Evolutionary conservation across 345 rosid species (phyloP).

Genomic region (Eucalyptus cladocalyx): DNA sequence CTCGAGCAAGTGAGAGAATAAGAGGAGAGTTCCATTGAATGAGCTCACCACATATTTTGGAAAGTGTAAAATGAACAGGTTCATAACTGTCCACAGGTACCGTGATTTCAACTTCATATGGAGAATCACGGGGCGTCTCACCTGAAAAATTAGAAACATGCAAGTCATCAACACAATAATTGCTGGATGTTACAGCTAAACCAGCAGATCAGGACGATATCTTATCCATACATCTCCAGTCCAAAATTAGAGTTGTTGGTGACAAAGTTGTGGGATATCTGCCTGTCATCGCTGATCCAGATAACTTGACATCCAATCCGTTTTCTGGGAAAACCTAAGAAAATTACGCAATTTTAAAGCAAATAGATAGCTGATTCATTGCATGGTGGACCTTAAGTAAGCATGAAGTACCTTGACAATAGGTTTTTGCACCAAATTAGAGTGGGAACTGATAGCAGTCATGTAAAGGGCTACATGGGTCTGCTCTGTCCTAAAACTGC

Average conservation of each 20-base stretch:
- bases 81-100: slow-evolving; percentile 77
- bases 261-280: slow-evolving; percentile 79
- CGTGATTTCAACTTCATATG: slow-evolving; percentile 68
- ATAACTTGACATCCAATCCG: slow-evolving; percentile 50
- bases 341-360: background rate
- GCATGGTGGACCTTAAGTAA: background rate
- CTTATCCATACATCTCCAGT: slow-evolving; percentile 68
- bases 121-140: slow-evolving; percentile 33
- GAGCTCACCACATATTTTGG: slow-evolving; percentile 81
- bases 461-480: slow-evolving; percentile 65
- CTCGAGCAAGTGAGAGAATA: background rate
- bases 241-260: slow-evolving; percentile 57
- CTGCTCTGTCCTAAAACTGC: slow-evolving; percentile 82
- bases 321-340: slow-evolving; percentile 59
- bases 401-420: slow-evolving; percentile 27
- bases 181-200: background rate
- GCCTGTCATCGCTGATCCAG: slow-evolving; percentile 60
- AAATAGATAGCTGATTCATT: background rate
- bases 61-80: slow-evolving; percentile 65
- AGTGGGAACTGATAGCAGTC: slow-evolving; percentile 77
- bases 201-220: background rate
- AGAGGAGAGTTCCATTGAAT: background rate
- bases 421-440: slow-evolving; percentile 59
- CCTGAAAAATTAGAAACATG: slow-evolving; percentile 30
- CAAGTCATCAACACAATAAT: background rate